Conservation (phyloP, 2,329 filamentous ascomycete species). For the Paecilomyces dactylethromorphus region DNA sequence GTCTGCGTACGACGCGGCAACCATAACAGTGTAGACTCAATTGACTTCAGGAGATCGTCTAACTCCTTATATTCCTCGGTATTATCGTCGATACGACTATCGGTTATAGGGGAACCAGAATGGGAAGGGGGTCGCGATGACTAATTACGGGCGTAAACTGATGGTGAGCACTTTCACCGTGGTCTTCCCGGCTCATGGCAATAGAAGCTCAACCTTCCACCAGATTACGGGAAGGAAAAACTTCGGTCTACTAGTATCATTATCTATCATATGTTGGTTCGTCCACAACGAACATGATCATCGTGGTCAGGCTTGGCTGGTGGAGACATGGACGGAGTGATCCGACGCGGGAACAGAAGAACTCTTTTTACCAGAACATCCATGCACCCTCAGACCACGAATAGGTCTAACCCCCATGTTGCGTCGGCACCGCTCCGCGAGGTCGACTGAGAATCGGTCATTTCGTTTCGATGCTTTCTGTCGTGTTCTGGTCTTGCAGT, state of each 20-base stretch:
- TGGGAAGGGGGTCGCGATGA: background rate
- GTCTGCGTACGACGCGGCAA: too few species aligned
- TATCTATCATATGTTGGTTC: background rate
- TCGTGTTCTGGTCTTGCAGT: background rate
- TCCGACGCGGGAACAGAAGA: too few species aligned
- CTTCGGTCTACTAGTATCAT: background rate
- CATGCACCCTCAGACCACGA: background rate
- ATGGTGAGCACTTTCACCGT: background rate
- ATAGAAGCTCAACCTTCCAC: background rate
- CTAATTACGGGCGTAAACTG: background rate
- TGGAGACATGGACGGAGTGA: background rate
- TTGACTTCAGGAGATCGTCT: too few species aligned
- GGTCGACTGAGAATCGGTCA: background rate
- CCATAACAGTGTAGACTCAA: too few species aligned
- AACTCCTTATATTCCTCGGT: too few species aligned
- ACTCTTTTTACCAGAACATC: background rate
- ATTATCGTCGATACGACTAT: background rate
- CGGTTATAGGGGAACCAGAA: background rate
- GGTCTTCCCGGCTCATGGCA: too few species aligned
- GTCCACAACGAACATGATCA: background rate
- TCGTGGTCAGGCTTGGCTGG: background rate
- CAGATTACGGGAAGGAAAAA: background rate
- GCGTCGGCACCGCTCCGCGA: background rate
- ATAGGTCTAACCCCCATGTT: background rate
- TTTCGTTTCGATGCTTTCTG: background rate